Evolutionary conservation across 2,329 filamentous ascomycete genomes (phyloP).

Genomic region (Dothistroma pini): DNA sequence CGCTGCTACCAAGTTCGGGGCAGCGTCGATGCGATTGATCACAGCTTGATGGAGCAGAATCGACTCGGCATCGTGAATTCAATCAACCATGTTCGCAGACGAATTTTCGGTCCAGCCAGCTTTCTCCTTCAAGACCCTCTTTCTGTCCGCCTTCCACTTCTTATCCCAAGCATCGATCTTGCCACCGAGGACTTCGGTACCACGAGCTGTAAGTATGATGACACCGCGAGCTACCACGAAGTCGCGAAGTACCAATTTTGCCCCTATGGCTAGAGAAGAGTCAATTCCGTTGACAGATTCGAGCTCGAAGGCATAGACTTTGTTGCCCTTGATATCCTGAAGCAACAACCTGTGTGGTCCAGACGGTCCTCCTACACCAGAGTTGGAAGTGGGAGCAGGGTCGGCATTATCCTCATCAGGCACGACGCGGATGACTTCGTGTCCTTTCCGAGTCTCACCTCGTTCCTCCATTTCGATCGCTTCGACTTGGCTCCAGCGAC

Average conservation of each 20-base stretch:
- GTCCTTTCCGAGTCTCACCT: slow-evolving; percentile 69
- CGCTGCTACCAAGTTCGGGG: too few species aligned
- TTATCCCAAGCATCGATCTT: slow-evolving; percentile 79
- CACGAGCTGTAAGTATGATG: slow-evolving; percentile 69
- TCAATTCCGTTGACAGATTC: slow-evolving; percentile 61
- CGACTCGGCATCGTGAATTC: not conserved
- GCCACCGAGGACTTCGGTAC: slow-evolving; percentile 73
- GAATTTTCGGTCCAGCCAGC: slow-evolving; percentile 25
- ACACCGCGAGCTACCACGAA: slow-evolving; percentile 69
- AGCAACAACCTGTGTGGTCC: slow-evolving; percentile 76
- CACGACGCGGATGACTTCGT: slow-evolving; percentile 75
- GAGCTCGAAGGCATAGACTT: slow-evolving; percentile 70
- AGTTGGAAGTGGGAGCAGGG: slow-evolving; percentile 15
- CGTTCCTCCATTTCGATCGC: slow-evolving; percentile 69
- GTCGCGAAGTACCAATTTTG: slow-evolving; percentile 70
- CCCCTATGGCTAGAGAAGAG: slow-evolving; percentile 68
- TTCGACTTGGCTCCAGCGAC: slow-evolving; percentile 84
- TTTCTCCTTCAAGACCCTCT: slow-evolving; percentile 61
- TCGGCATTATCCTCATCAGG: slow-evolving; percentile 47
- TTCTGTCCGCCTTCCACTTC: slow-evolving; percentile 68
- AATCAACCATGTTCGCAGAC: not conserved
- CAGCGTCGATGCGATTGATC: not conserved
- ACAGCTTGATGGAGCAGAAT: not conserved
- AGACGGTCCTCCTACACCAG: slow-evolving; percentile 27
- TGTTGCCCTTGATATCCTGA: slow-evolving; percentile 71